Evolutionary conservation across 306 rosid genomes (phyloP).

Genomic region (Vigna nakashimae): DNA sequence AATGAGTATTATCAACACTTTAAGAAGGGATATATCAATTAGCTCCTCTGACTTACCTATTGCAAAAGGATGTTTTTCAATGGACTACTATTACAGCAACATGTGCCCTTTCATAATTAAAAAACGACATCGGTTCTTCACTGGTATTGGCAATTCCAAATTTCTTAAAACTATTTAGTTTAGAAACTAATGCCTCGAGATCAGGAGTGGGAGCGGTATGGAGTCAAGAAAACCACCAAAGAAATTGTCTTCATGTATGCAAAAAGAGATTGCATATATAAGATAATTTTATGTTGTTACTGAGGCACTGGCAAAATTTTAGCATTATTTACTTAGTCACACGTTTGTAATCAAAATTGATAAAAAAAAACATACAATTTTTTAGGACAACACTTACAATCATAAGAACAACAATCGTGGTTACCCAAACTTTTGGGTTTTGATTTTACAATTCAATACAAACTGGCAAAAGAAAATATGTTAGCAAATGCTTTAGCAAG

Average conservation of each 20-base stretch:
- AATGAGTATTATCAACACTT: too few relatives aligned
- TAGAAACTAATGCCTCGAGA: not conserved
- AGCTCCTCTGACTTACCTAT: too few relatives aligned
- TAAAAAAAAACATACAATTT: not conserved
- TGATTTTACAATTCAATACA: not conserved
- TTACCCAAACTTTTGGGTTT: not conserved
- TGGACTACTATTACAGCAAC: too few relatives aligned
- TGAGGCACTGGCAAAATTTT: not conserved
- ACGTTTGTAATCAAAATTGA: not conserved
- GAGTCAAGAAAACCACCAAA: not conserved
- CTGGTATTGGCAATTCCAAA: too few relatives aligned
- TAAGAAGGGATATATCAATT: too few relatives aligned
- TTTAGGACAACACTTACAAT: not conserved
- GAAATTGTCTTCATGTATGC: not conserved
- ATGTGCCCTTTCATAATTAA: too few relatives aligned
- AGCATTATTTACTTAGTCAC: not conserved
- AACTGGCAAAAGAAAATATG: not conserved
- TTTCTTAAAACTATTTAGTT: too few relatives aligned
- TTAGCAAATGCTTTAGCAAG: not conserved
- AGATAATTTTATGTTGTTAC: not conserved
- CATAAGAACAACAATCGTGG: not conserved
- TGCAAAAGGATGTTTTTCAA: too few relatives aligned
- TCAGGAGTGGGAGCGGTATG: not conserved
- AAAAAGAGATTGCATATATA: too few relatives aligned
- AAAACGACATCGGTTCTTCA: too few relatives aligned